A percentile compares a stretch with the other conserved stretches of the same genome.
phyloP scores from a whole-genome alignment of 2,329 filamentous ascomycete genomes.

The Hymenoscyphus occultus region DNA sequence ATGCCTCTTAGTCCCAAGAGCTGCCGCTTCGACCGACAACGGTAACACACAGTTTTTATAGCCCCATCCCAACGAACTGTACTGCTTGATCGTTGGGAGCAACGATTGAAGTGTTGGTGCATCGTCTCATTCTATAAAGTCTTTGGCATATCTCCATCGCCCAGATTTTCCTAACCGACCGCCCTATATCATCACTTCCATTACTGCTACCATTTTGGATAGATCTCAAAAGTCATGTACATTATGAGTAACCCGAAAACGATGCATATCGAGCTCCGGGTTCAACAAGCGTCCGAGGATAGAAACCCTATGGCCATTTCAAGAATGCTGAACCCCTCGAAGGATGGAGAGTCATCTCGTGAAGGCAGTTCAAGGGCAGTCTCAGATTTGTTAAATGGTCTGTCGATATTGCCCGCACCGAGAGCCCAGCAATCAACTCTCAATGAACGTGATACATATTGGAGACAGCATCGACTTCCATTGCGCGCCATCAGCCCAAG shows the following conservation, averaged over 20 bases:
- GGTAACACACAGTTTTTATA: not conserved
- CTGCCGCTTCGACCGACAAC: slow-evolving; percentile 4
- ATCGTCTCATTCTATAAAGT: slow-evolving; percentile 6
- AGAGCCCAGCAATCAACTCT: not conserved
- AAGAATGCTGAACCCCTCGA: slow-evolving; percentile 7
- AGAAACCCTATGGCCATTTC: slow-evolving; percentile 10
- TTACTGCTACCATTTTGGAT: not conserved
- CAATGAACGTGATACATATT: not conserved
- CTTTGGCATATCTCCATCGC: not conserved
- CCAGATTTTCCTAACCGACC: not conserved
- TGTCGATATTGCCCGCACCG: not conserved
- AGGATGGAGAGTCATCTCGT: not conserved
- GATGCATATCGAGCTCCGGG: slow-evolving; percentile 3
- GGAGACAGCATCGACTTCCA: not conserved
- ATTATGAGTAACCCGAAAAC: not conserved
- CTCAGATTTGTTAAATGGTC: not conserved
- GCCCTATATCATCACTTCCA: not conserved
- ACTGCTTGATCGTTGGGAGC: slow-evolving; percentile 5
- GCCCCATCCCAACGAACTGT: not conserved
- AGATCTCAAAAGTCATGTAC: not conserved
- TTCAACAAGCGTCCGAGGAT: not conserved
- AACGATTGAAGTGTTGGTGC: slow-evolving; percentile 4
- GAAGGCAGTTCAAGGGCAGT: not conserved
- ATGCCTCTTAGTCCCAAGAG: too few relatives aligned
- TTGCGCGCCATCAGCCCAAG: not conserved